A percentile compares a stretch with the other conserved stretches of the same genome.
These are phyloP conservation scores for Medicago ruthenica DNA, from an alignment of 306 rosid species.

Conservation along the genomic window DNA sequence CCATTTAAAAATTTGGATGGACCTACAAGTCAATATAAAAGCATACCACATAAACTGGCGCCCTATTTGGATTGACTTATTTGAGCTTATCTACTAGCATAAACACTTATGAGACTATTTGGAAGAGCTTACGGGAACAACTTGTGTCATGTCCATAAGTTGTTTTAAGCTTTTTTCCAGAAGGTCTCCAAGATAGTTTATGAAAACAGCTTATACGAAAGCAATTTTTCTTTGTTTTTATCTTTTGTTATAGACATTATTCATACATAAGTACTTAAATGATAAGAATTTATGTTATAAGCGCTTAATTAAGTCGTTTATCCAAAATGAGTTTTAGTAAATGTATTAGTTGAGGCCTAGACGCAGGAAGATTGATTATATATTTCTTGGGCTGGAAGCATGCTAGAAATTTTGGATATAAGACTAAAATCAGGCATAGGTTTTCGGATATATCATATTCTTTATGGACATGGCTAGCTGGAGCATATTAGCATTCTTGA, in stretches of 20 bases:
- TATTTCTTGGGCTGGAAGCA: neutral
- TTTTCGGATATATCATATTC: slow-evolving; percentile 8
- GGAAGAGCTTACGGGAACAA: neutral
- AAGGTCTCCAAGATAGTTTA: neutral
- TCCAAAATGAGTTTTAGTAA: neutral
- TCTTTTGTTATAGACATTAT: neutral
- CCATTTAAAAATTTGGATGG: slow-evolving; percentile 13
- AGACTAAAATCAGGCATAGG: slow-evolving; percentile 9
- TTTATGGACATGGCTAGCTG: neutral
- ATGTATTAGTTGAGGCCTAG: neutral
- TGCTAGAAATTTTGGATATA: neutral
- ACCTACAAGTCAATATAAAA: slow-evolving; percentile 20
- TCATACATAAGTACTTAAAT: neutral
- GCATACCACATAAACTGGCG: slow-evolving; percentile 7
- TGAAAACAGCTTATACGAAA: neutral
- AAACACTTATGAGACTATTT: neutral
- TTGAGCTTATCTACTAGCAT: neutral
- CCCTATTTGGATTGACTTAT: neutral
- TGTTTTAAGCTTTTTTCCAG: neutral
- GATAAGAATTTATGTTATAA: neutral
- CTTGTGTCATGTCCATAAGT: neutral
- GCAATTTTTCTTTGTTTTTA: neutral
- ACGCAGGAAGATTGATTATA: neutral
- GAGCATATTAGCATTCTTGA: slow-evolving; percentile 31
- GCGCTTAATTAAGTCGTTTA: neutral